A percentile compares a stretch with the other conserved stretches of the same genome.
These are phyloP conservation scores for Cryptococcus maquisensis DNA, from an alignment of 1,284 basidiomycete species.

Conservation along the genomic window DNA sequence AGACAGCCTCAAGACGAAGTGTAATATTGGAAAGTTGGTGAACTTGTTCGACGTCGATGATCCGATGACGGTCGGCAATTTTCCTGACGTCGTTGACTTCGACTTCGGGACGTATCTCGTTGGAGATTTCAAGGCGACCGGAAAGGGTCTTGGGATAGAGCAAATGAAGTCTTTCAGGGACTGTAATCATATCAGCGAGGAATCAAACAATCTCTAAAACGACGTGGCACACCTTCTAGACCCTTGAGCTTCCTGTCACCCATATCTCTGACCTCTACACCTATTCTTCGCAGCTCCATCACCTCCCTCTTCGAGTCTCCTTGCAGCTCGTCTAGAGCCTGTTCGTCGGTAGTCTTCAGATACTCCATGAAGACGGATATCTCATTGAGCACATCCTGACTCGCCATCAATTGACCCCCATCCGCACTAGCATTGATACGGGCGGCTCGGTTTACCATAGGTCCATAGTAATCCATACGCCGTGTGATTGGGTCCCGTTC, in stretches of 20 bases:
- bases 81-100: conserved; percentile 51
- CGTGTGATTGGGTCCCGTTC: conserved; percentile 90
- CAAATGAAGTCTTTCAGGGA: conserved; percentile 77
- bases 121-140: conserved; percentile 62
- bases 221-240: conserved; percentile 57
- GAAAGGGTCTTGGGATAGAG: conserved; percentile 76
- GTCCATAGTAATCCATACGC: conserved; percentile 97
- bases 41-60: conserved; percentile 70
- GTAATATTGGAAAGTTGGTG: conserved; percentile 70
- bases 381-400: conserved; percentile 81
- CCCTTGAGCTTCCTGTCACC: conserved; percentile 94
- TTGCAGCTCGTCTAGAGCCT: conserved; percentile 42
- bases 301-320: conserved; percentile 45
- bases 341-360: conserved; percentile 53
- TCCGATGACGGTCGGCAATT: conserved; percentile 58
- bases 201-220: conserved; percentile 4
- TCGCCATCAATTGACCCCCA: conserved; percentile 93
- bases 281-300: conserved; percentile 59
- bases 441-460: conserved; percentile 87
- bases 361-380: conserved; percentile 55
- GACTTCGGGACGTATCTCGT: conserved; percentile 52
- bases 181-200: conserved; percentile 24
- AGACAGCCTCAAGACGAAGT: conserved; percentile 77
- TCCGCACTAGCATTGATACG: conserved; percentile 78
- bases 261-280: conserved; percentile 65